Conservation (phyloP, 208 protist genomes). For the Zelonia costaricensis region DNA sequence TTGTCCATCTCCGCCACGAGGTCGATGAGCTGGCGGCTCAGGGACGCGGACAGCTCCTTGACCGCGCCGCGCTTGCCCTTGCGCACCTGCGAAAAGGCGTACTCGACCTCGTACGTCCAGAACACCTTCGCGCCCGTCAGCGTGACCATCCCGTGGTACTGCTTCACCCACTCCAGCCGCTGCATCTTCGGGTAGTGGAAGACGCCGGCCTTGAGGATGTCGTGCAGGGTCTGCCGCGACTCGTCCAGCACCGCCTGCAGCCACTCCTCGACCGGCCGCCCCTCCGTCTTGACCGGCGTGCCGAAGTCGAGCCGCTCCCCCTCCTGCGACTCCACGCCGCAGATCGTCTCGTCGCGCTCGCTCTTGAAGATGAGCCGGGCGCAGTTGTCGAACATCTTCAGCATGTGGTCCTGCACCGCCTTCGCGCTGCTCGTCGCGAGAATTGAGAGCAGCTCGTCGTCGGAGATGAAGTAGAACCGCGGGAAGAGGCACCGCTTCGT, state of each 20-base stretch:
- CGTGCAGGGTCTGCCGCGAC: slow-evolving; percentile 93
- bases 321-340: slow-evolving; percentile 97
- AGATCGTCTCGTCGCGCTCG: slow-evolving; percentile 89
- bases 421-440: slow-evolving; percentile 95
- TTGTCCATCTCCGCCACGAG: slow-evolving; percentile 96
- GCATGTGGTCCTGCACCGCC: slow-evolving; percentile 98
- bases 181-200: slow-evolving; percentile 96
- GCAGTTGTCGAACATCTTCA: slow-evolving; percentile 99
- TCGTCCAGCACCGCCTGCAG: slow-evolving; percentile 96
- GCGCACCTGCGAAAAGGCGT: slow-evolving; percentile 93
- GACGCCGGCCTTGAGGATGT: slow-evolving; percentile 97
- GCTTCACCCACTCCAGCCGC: slow-evolving; percentile 95
- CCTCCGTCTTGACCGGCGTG: slow-evolving; percentile 86
- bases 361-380: slow-evolving; percentile 94
- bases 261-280: slow-evolving; percentile 97
- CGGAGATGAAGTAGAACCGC: slow-evolving; percentile 99
- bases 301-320: slow-evolving; percentile 95
- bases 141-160: slow-evolving; percentile 96
- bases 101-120: slow-evolving; percentile 99
- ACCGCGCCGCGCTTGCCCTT: slow-evolving; percentile 97
- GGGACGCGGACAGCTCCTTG: slow-evolving; percentile 93
- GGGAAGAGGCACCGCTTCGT: slow-evolving; percentile 97
- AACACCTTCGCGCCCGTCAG: slow-evolving; percentile 98
- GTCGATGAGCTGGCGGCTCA: slow-evolving; percentile 94
- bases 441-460: slow-evolving; percentile 99